These are phyloP conservation scores for Sugiyamaella pinicola DNA, from an alignment of 1,139 yeast genomes.

Conservation along the genomic window DNA sequence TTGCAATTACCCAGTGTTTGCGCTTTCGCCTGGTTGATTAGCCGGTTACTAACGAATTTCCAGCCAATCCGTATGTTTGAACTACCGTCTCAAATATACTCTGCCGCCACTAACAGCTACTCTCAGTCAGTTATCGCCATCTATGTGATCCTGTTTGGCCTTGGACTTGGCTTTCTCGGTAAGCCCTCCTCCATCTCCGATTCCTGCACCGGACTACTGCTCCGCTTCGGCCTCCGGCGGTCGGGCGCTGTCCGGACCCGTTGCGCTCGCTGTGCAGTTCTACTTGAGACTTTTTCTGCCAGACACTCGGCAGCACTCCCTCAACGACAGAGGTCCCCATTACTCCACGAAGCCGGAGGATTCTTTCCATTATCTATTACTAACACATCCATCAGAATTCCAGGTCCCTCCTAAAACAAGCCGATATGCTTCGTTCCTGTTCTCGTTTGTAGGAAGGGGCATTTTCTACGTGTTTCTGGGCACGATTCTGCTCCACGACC, in stretches of 20 bases:
- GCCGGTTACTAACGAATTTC: background rate
- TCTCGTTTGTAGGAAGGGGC: slow-evolving; percentile 85
- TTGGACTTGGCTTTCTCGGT: slow-evolving; percentile 57
- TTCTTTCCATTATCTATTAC: background rate
- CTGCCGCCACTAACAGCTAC: background rate
- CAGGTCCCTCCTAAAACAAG: slow-evolving; percentile 56
- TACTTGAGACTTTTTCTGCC: too few relatives aligned
- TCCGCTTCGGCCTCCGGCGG: too few relatives aligned
- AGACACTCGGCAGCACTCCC: too few relatives aligned
- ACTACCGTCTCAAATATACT: too few relatives aligned
- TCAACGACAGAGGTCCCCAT: too few relatives aligned
- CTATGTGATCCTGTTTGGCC: slow-evolving; percentile 59
- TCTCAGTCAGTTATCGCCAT: slow-evolving; percentile 53
- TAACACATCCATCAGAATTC: slow-evolving; percentile 46
- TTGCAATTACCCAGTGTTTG: too few relatives aligned
- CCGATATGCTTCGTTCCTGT: slow-evolving; percentile 75
- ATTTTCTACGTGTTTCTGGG: slow-evolving; percentile 69
- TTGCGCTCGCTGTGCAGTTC: too few relatives aligned
- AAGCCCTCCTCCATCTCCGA: too few relatives aligned
- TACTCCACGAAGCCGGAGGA: too few relatives aligned
- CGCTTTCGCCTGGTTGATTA: background rate
- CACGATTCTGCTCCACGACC: slow-evolving; percentile 61
- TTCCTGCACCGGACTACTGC: too few relatives aligned
- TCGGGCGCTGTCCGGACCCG: too few relatives aligned
- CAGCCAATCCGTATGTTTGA: background rate